Evolutionary conservation across 495 filamentous ascomycete species (phyloP).

Genomic region (Geoglossum glabrum): DNA sequence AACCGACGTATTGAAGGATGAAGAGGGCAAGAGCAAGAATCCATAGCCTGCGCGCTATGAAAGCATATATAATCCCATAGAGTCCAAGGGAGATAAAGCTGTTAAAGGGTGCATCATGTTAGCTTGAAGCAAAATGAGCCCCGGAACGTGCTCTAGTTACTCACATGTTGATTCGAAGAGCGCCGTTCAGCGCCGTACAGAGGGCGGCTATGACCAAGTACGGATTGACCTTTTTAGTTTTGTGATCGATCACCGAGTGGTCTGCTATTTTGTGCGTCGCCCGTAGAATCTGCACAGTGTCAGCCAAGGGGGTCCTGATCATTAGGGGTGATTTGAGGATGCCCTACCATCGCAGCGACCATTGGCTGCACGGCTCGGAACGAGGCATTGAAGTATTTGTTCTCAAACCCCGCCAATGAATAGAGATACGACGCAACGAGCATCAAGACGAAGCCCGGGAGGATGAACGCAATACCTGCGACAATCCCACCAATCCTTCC

Average conservation of each 20-base stretch:
- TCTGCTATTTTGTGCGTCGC: conserved; percentile 19
- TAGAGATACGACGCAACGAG: conserved; percentile 18
- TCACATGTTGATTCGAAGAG: conserved; percentile 21
- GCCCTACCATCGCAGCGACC: conserved; percentile 19
- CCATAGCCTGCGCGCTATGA: conserved; percentile 13
- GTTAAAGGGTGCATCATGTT: neutral
- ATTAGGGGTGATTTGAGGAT: neutral
- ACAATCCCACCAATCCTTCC: conserved; percentile 19
- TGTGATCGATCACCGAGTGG: conserved; percentile 15
- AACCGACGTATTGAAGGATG: conserved; percentile 19
- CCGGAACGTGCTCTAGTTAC: neutral
- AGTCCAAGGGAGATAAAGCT: conserved; percentile 20
- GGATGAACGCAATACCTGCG: conserved; percentile 17
- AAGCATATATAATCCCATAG: conserved; percentile 17
- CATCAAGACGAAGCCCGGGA: conserved; percentile 20
- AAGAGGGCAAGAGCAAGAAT: conserved; percentile 15
- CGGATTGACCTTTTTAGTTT: conserved; percentile 15
- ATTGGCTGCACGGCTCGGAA: conserved; percentile 19
- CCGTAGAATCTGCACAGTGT: conserved; percentile 16
- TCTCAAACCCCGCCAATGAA: conserved; percentile 16
- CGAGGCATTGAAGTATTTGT: conserved; percentile 18
- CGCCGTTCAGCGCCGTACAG: conserved; percentile 18
- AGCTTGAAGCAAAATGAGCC: neutral
- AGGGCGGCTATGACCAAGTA: conserved; percentile 17
- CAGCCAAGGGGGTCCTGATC: too few relatives aligned